Evolutionary conservation across 257 asterid genomes (phyloP).

Genomic region (Scutellaria barbata): DNA sequence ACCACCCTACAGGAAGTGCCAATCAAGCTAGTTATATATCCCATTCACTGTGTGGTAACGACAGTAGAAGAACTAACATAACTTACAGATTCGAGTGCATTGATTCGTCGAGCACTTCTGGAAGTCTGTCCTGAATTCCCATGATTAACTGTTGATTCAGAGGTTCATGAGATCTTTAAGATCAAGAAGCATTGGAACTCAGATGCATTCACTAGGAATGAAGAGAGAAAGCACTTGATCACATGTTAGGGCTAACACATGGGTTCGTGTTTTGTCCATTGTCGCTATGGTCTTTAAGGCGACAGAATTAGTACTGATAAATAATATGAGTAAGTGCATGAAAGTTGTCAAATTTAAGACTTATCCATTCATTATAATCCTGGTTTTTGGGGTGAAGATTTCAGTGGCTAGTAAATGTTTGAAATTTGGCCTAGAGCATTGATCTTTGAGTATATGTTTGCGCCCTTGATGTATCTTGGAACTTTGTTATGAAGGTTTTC

Average conservation of each 20-base stretch:
- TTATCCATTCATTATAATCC: not conserved
- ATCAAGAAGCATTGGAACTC: not conserved
- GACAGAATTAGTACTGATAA: not conserved
- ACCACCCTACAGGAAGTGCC: slow-evolving; percentile 48
- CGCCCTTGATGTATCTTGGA: slow-evolving; percentile 6
- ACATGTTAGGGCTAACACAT: not conserved
- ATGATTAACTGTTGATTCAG: slow-evolving; percentile 48
- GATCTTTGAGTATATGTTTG: slow-evolving; percentile 4
- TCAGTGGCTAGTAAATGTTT: not conserved
- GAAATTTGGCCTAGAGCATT: not conserved
- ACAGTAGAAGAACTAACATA: slow-evolving; percentile 15
- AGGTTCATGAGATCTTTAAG: slow-evolving; percentile 22
- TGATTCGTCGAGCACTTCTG: slow-evolving; percentile 56
- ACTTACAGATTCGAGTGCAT: slow-evolving; percentile 68
- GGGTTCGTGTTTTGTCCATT: slow-evolving; percentile 1
- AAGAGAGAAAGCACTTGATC: not conserved
- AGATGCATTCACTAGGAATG: slow-evolving; percentile 16
- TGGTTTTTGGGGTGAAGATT: not conserved
- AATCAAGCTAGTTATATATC: not conserved
- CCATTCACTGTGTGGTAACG: not conserved
- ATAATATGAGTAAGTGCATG: slow-evolving; percentile 12
- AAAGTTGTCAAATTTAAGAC: slow-evolving; percentile 3
- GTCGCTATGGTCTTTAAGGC: slow-evolving; percentile 11
- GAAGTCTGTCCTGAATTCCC: slow-evolving; percentile 57
- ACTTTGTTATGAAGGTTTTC: not conserved